phyloP scores from a whole-genome alignment of 1,139 yeast genomes.

The Taphrina sp. region DNA sequence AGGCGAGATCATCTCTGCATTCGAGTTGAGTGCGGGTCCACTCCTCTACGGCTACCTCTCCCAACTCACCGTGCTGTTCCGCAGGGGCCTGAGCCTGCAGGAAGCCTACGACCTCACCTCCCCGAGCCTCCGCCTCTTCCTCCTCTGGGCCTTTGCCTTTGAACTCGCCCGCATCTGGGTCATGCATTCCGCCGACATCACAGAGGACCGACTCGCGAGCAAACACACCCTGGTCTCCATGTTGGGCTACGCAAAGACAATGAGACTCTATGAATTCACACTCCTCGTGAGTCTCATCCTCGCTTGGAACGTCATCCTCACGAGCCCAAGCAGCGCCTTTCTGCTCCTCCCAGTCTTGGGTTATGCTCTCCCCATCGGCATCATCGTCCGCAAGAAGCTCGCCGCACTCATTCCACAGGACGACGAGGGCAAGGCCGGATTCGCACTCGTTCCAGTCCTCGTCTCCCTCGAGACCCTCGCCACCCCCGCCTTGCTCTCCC shows the following conservation, averaged over 20 bases:
- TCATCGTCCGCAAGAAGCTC: neutral
- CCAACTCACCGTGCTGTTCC: neutral
- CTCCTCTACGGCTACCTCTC: conserved; percentile 16
- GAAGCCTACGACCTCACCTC: neutral
- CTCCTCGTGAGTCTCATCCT: neutral
- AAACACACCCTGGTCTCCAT: conserved; percentile 22
- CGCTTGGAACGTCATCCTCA: conserved; percentile 7
- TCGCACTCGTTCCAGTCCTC: conserved; percentile 1
- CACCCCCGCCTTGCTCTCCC: neutral
- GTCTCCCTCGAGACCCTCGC: conserved; percentile 10
- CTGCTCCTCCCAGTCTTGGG: neutral
- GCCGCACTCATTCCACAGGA: conserved; percentile 1
- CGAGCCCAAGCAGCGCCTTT: neutral
- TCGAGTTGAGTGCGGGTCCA: conserved; percentile 7
- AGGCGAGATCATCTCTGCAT: conserved; percentile 7
- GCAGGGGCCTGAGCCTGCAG: neutral
- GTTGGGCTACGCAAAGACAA: conserved; percentile 4
- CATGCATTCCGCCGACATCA: conserved; percentile 22
- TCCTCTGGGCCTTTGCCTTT: conserved; percentile 9
- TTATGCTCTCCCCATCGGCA: conserved; percentile 7
- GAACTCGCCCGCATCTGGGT: conserved; percentile 6
- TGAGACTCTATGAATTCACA: conserved; percentile 3
- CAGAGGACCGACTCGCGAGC: conserved; percentile 11
- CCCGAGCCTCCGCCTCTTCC: neutral
- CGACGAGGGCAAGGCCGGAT: neutral